Base-by-base conservation (phyloP, 352 stramenopile genomes). In the Pythium aphanidermatum region DNA sequence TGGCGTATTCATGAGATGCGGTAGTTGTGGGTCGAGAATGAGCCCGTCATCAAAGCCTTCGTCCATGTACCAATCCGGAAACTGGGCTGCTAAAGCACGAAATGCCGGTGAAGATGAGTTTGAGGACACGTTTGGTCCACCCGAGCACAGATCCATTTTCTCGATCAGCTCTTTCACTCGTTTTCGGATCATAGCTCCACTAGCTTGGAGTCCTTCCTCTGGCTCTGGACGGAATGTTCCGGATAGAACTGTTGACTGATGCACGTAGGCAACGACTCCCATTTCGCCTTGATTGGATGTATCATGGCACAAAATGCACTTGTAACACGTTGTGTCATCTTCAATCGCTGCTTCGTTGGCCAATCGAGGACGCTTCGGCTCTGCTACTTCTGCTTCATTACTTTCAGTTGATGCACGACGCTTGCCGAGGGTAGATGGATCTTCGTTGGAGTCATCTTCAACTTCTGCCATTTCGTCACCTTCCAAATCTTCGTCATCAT, bases 301-400 rank as follows among this genome's bases (percentile, higher is more conserved):
- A 40, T 94, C 83, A 51, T 94, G 83, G 33, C 83, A 94, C 21
- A 94, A 61, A 28, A 94, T 94, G 40, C 83, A 94, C 47, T 84
- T 88, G 61, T 68, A 72, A 26, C 58, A 63, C 10, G 32, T 32
- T 2, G 0, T 33, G 12, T 50, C 31, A 14, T 45, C 36, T n/a
- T 80, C 60, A 10, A 61, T 70, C 0, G 35, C 25, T 1, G 30
- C 23, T 21, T 75, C 56, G n/a, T 61, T 68, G 5, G 63, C 56
- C 13, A 70, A 27, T 47, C 80, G 74, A 26, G 68, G 69, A 12
- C 63, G 62, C 57, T 89, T 88, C 14, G 56, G 27, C 23, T 63
- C 46, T 0, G 74, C 64, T 25, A 61, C 50, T 27, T 62, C 50
- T 0, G 66, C 53, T 19, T 69, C 43, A 6, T 41, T 19, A 28